Evolutionary conservation across 2,329 filamentous ascomycete genomes (phyloP), one percentile per base, ranked within the genome.

Genomic region (Graphium sp.): DNA sequence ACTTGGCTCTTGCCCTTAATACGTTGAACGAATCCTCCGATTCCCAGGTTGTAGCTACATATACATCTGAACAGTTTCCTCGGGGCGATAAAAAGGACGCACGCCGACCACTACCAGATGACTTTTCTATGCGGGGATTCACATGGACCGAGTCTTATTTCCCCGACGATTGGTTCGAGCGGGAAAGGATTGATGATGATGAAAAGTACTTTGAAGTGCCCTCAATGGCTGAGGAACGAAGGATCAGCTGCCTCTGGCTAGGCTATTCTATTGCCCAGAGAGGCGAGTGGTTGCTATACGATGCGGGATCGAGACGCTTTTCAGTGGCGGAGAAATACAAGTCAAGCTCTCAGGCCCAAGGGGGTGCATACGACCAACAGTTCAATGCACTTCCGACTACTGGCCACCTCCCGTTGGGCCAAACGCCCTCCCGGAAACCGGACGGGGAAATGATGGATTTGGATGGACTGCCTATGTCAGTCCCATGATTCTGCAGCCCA

Each of bases 111-210:
- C 44, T 83, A 0, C 73, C 74, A 0, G 78, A 83, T 27, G 78
- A 84, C 34, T 80, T 69, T 37, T 58, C 66, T 0, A 60, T 81
- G 31, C 58, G 73, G 2, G 77, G 77, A 0, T 50, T 79, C 2
- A 44, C 71, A 2, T 80, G 70, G 54, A 54, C 61, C 0, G 57
- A 69, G 3, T 53, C 56, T 8, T 74, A 74, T 32, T 73, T 66
- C 30, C 71, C 73, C 0, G 32, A 47, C 0, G 50, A 56, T 1
- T 79, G 67, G 66, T 80, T 80, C 40, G 38, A 44, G 0, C 56
- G 59, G 7, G 58, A 62, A 2, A 61, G 62, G 33, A 57, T 72
- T 5, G 73, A 79, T 16, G 74, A 79, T n/a, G 70, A 76, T 8
- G 74, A 79, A 34, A 64, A 72, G 23, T 62, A 62, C 11, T 63